Base-by-base conservation (phyloP, 331 rosid genomes). In the Stylosanthes scabra region DNA sequence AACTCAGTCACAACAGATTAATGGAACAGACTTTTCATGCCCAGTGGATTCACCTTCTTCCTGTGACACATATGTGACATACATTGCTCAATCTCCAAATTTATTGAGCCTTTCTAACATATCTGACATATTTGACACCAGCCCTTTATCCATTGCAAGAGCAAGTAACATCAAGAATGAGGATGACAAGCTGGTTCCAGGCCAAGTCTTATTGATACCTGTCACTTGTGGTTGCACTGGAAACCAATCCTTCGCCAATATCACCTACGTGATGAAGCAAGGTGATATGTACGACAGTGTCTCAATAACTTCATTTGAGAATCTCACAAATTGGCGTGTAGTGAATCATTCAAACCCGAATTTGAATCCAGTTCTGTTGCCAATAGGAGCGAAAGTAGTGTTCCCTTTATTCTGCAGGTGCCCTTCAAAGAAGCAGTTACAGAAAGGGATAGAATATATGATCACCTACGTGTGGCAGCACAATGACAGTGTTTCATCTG, bases 401-500 rank as follows among this genome's bases (percentile, higher is more conserved):
- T 70, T 88, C 63, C 96, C 95, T 70, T 77, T 90, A 78, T 83
- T 82, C 83, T 88, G 98, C 63, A 80, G 71, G 52, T 93, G 95
- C 71, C 91, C 96, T 47, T 85, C 93, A 10, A 82, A 85, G 76
- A 77, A 66, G 7, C 81, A 70, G 11, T 29, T 60, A 7, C 71
- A 68, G 20, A 74, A 79, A 29, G 77, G 84, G 62, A 78, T 83
- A 29, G 63, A 82, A 41, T 25, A 79, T 84, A 77, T 86, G 31
- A 80, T 90, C 44, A 86, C 93, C 4, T 83, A 87, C 61, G 81
- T 90, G 45, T 90, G 96, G 96, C 85, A 84, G 72, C 74, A 79
- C 8, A 44, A 11, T 41, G 96, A 89, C 62, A 81, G 72, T 79
- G 78, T 86, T 50, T 39, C 74, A 20, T 42, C 28, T 7, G 83